Conservation (phyloP, 2,329 filamentous ascomycete species). For the Phialophora tarda region DNA sequence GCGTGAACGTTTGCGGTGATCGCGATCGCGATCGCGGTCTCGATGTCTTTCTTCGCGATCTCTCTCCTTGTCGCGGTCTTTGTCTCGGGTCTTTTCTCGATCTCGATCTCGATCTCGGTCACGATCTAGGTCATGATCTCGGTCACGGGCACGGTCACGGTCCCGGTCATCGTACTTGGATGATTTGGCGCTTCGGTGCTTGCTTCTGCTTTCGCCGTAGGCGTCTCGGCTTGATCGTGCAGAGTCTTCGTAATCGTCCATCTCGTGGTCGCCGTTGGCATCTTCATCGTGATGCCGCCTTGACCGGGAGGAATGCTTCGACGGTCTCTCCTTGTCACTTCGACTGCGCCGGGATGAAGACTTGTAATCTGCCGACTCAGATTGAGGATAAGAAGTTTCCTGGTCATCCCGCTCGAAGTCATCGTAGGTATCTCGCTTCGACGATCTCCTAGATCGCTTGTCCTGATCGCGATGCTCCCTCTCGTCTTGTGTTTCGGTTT, state of each 20-base stretch:
- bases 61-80: not conserved
- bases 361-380: constrained; percentile 61
- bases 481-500: constrained; percentile 30
- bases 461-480: constrained; percentile 36
- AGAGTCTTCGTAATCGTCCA: constrained; percentile 45
- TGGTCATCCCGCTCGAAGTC: constrained; percentile 51
- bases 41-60: constrained; percentile 30
- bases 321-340: constrained; percentile 60
- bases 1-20: constrained; percentile 40
- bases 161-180: constrained; percentile 35
- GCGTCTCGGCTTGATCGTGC: constrained; percentile 24
- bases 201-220: constrained; percentile 33
- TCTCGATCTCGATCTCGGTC: constrained; percentile 30
- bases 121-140: constrained; percentile 31
- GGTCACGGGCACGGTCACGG: constrained; percentile 42
- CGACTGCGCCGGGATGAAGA: constrained; percentile 65
- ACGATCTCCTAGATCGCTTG: constrained; percentile 43
- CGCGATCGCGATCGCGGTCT: constrained; percentile 29
- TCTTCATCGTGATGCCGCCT: constrained; percentile 54
- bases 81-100: constrained; percentile 27
- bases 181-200: constrained; percentile 44
- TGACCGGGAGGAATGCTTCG: constrained; percentile 51
- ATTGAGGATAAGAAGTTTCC: constrained; percentile 64
- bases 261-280: constrained; percentile 41
- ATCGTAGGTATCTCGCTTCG: constrained; percentile 52